Evolutionary conservation across 2,329 filamentous ascomycete species (phyloP), one percentile per base, ranked within the genome.

Genomic region (Clathrospora elynae): DNA sequence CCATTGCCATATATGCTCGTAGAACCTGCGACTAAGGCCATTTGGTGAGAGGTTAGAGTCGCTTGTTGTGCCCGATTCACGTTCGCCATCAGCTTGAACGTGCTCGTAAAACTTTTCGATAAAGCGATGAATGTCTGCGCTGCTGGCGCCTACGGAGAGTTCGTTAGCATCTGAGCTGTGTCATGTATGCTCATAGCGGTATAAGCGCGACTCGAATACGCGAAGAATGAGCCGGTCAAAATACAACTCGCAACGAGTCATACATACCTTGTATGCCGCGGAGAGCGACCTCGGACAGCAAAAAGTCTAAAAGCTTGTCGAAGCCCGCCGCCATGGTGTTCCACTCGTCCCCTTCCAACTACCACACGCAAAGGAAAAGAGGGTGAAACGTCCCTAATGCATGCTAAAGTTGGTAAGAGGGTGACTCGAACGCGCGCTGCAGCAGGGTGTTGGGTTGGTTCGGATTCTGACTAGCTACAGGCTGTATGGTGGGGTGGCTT

Each of bases 211-310:
- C 20, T 23, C 10, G 20, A 23, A 23, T 23, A 6, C 20, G 20
- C 20, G 20, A 6, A 37, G 29, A 33, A 30, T 40, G 16, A 42
- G 12, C 20, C 17, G 26, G 24, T 25, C 10, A 18, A 30, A 32
- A 30, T 42, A 34, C 41, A 16, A 40, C 20, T 35, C 19, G 31
- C 35, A 40, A 25, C 45, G 42, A 53, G 41, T 48, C 30, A 39
- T 38, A 73, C 78, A 58, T 71, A 83, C 82, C 82, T 74, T 77
- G 72, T 37, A 74, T 73, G 51, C 81, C 81, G 53, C 75, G 76
- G 32, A 84, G 73, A 16, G 81, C 81, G 62, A 85, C 77, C 65
- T 82, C 78, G 46, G 77, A 75, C 33, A 84, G 70, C 42, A 85
- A 60, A 66, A 75, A 79, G 59, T 83, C 75, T 49, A 84, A 73